Base-by-base conservation (phyloP, 2,329 filamentous ascomycete species). In the Hymenoscyphus linearis region DNA sequence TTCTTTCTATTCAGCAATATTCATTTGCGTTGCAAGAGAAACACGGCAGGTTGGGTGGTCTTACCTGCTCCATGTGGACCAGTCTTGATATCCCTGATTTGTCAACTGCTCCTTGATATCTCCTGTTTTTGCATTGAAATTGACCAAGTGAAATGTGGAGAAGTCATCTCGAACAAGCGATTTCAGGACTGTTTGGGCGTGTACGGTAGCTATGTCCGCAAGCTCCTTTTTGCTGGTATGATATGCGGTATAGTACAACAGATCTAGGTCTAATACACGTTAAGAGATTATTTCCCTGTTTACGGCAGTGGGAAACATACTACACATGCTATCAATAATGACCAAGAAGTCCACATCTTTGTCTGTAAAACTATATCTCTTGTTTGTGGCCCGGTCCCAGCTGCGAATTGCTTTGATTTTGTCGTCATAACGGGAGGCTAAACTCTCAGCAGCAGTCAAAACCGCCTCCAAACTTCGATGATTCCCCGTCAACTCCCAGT, bases 401-500 rank as follows among this genome's bases (percentile, higher is more conserved):
- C 76, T 78, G 22, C 77, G 67, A 55, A 67, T 65, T 18, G 64
- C 64, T n/a, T 59, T 44, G 1, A 63, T 52, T 22, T 34, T 60
- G 34, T 61, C 56, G 58, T 64, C 60, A 54, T 62, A 67, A 18
- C 64, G 50, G 4, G 57, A 57, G 4, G 57, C 59, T 16, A 82
- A 69, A 26, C 76, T 77, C 22, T 74, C 68, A 0, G 80, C 80
- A 0, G 79, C 79, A 1, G 70, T 71, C 2, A 80, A 61, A 2
- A 82, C 73, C 2, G 75, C 75, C 3, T 73, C 63, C 0, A 79
- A 62, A 47, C 76, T 78, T n/a, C 72, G 63, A 9, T 61, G 54
- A 54, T 77, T 75, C 0, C 76, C 75, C 0, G 75, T 78, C 4
- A 82, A 67, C 44, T 81, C 77, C 76, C 76, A 83, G 31, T 80